These are phyloP conservation scores for Dipodascopsis uninucleata DNA, from an alignment of 805 yeast genomes.

Conservation along the genomic window DNA sequence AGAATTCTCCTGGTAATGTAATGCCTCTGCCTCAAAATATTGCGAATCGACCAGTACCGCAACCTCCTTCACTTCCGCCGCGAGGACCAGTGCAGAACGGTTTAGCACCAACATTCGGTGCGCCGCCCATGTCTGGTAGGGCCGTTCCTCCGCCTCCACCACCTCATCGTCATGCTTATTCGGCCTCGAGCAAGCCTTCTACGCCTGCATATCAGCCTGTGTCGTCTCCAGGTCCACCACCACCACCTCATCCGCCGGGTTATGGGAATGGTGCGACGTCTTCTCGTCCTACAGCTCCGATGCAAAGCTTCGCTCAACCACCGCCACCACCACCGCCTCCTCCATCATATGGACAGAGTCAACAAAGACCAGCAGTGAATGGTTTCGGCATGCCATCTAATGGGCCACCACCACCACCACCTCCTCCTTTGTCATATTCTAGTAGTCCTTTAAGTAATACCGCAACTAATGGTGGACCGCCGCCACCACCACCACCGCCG, in stretches of 20 bases:
- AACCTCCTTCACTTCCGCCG: slow-evolving; percentile 33
- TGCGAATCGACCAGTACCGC: slow-evolving; percentile 19
- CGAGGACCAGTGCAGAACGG: slow-evolving; percentile 30
- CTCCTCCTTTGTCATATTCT: slow-evolving; percentile 14
- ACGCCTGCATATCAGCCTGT: too few species aligned
- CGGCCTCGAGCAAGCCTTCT: slow-evolving; percentile 3
- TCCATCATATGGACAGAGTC: not conserved
- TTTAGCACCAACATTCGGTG: slow-evolving; percentile 14
- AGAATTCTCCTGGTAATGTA: not conserved
- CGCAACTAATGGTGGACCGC: not conserved
- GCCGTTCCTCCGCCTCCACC: slow-evolving; percentile 24
- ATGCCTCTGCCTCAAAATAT: slow-evolving; percentile 14
- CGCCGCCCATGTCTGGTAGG: slow-evolving; percentile 1
- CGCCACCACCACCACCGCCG: slow-evolving; percentile 15
- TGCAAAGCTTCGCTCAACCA: too few species aligned
- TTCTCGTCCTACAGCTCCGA: too few species aligned
- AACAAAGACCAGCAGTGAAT: not conserved
- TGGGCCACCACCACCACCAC: slow-evolving; percentile 14
- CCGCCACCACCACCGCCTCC: slow-evolving; percentile 17
- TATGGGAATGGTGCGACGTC: too few species aligned
- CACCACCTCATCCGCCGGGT: slow-evolving; percentile 10
- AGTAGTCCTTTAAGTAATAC: not conserved
- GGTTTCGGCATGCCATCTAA: not conserved
- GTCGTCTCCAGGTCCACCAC: slow-evolving; percentile 16
- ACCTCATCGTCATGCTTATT: slow-evolving; percentile 22